These are phyloP conservation scores for Cutaneotrichosporon dermatis DNA, from an alignment of 1,284 basidiomycete genomes.

Conservation along the genomic window DNA sequence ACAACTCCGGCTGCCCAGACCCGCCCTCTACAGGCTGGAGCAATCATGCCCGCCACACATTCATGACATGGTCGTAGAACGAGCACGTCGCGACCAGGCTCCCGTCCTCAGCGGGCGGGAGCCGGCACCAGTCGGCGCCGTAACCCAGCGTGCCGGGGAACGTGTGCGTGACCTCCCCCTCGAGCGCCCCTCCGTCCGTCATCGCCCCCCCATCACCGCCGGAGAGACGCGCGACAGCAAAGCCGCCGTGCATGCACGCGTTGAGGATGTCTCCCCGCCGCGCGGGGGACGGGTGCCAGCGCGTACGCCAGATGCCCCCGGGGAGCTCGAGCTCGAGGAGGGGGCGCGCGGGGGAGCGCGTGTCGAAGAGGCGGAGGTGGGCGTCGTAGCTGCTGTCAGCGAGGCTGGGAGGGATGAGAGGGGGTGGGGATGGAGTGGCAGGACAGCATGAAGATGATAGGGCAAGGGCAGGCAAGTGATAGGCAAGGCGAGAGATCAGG, in stretches of 20 bases:
- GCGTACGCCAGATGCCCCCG: slow-evolving; percentile 92
- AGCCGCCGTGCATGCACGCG: slow-evolving; percentile 96
- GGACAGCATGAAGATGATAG: no score
- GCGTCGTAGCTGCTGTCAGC: slow-evolving; percentile 76
- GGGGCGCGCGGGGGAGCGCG: slow-evolving; percentile 61
- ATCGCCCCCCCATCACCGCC: slow-evolving; percentile 45
- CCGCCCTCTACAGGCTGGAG: not conserved
- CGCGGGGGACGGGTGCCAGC: slow-evolving; percentile 76
- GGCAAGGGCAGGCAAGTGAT: no score
- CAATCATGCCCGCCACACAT: slow-evolving; percentile 66
- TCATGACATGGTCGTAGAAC: slow-evolving; percentile 87
- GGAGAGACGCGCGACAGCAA: slow-evolving; percentile 63
- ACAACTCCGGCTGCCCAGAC: no score
- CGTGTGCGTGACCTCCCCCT: slow-evolving; percentile 52
- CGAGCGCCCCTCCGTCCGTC: not conserved
- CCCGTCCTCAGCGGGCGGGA: slow-evolving; percentile 44
- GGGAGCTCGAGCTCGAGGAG: slow-evolving; percentile 66
- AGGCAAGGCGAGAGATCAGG: no score
- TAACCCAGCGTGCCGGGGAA: slow-evolving; percentile 89
- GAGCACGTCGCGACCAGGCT: slow-evolving; percentile 79
- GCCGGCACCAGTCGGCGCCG: slow-evolving; percentile 84
- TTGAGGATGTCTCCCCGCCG: slow-evolving; percentile 70
- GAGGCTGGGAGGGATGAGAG: not conserved
- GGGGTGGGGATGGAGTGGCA: no score
- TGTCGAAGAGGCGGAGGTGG: slow-evolving; percentile 77